phyloP scores from a whole-genome alignment of 805 yeast species.

The Pichia paraexigua region DNA sequence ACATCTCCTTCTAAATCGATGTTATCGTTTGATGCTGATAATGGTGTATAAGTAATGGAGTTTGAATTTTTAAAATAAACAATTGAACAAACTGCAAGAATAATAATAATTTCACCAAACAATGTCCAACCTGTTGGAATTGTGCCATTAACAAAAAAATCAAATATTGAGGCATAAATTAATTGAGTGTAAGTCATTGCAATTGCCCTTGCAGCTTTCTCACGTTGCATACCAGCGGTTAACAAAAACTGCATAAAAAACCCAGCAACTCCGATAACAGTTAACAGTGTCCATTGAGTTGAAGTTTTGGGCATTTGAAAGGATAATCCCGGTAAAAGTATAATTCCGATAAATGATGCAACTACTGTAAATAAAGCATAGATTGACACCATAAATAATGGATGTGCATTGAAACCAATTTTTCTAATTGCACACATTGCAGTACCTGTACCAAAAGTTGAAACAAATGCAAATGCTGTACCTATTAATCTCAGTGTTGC shows the following conservation, averaged over 20 bases:
- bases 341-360: slow-evolving; percentile 44
- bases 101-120: slow-evolving; percentile 60
- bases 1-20: slow-evolving; percentile 4
- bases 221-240: slow-evolving; percentile 79
- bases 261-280: slow-evolving; percentile 64
- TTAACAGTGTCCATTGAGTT: slow-evolving; percentile 60
- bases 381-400: slow-evolving; percentile 69
- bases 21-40: neutral
- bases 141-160: slow-evolving; percentile 61
- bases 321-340: slow-evolving; percentile 48
- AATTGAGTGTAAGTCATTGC: slow-evolving; percentile 70
- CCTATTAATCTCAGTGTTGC: slow-evolving; percentile 45
- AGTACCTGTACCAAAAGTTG: slow-evolving; percentile 60
- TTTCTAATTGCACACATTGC: slow-evolving; percentile 66
- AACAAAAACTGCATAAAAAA: slow-evolving; percentile 72
- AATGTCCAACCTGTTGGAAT: slow-evolving; percentile 62
- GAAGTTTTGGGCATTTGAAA: slow-evolving; percentile 54
- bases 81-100: slow-evolving; percentile 56
- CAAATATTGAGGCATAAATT: slow-evolving; percentile 74
- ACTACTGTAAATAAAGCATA: slow-evolving; percentile 57
- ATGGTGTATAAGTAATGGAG: neutral
- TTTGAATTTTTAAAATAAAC: slow-evolving; percentile 37
- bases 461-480: slow-evolving; percentile 51
- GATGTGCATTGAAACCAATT: slow-evolving; percentile 74
- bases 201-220: slow-evolving; percentile 68